Evolutionary conservation across 352 stramenopile species (phyloP).

Genomic region (Globisporangium okanoganense): DNA sequence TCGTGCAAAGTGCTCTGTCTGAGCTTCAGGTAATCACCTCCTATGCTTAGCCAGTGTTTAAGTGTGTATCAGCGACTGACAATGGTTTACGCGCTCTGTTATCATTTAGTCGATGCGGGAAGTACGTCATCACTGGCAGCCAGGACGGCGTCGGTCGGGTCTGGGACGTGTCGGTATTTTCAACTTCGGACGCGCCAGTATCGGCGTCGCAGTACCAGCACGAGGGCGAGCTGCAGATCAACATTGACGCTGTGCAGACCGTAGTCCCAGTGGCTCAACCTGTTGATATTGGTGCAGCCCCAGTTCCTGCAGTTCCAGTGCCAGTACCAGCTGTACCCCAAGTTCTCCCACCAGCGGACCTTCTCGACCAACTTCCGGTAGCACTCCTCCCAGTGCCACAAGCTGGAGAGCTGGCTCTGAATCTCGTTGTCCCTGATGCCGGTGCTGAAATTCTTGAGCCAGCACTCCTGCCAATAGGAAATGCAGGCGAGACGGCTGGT

Average conservation of each 20-base stretch:
- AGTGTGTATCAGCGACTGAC: not conserved
- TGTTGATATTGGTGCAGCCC: not conserved
- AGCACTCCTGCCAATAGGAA: slow-evolving; percentile 19
- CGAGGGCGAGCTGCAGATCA: slow-evolving; percentile 31
- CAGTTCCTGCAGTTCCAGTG: too few relatives aligned
- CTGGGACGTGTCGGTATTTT: slow-evolving; percentile 80
- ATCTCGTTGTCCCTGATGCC: not conserved
- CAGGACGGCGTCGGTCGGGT: slow-evolving; percentile 92
- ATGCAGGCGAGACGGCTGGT: slow-evolving; percentile 12
- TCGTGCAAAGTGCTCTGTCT: slow-evolving; percentile 77
- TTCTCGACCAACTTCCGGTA: not conserved
- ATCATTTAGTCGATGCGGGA: slow-evolving; percentile 67
- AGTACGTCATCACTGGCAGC: slow-evolving; percentile 89
- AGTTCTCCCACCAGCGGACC: not conserved
- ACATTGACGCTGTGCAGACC: slow-evolving; percentile 2
- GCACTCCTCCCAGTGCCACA: not conserved
- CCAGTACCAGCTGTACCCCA: not conserved
- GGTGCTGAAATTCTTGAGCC: not conserved
- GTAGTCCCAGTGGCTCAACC: not conserved
- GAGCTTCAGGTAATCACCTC: slow-evolving; percentile 34
- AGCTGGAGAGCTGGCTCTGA: not conserved
- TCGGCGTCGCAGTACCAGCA: slow-evolving; percentile 51
- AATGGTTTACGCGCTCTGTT: not conserved
- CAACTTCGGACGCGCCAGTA: slow-evolving; percentile 34
- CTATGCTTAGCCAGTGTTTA: not conserved